Evolutionary conservation across 805 yeast genomes (phyloP), one percentile per base, ranked within the genome.

Genomic region (Pichia pseudocactophila): DNA sequence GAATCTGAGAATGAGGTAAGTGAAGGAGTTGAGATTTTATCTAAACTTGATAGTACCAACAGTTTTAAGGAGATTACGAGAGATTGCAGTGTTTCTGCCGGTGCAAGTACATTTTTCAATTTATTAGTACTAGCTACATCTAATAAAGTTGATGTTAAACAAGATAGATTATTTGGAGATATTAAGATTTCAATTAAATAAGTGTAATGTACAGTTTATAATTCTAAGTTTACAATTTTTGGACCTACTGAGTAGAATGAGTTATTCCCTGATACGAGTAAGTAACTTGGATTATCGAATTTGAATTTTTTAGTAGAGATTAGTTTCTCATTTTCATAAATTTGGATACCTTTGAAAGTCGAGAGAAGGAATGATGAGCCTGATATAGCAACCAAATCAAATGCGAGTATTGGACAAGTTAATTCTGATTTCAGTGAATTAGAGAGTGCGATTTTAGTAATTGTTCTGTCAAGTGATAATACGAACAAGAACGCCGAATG

Each of bases 41-140:
- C 25, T 22, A 22, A 22, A 22, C 25, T 22, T 22, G 25, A 22
- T 22, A 6, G 11, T 28, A 28, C 31, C 31, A 28, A 15, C 8
- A 28, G 31, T 28, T 28, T 28, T 10, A n/a, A 28, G 31, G 31
- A 11, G 11, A 28, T 28, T 28, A n/a, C 25, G 8, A 5, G 25
- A 22, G 25, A 22, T 22, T 22, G 25, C 8, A 8, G 8, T 6
- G 25, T 22, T 22, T 22, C 25, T 22, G 25, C 80, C 51, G 85
- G 87, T 17, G 76, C 86, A 2, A 72, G 76, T 52, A 70, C 84
- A 41, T 88, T 88, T 61, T 88, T 87, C 54, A 95, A 88, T 57
- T 59, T 88, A 57, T 67, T 88, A 51, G 90, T 87, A 3, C 67
- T 88, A 44, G 94, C 94, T 2, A 80, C 92, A 6, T 69, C 77